These are phyloP conservation scores for Rhododendron molle DNA, from an alignment of 148 eudicot species.

Conservation along the genomic window DNA sequence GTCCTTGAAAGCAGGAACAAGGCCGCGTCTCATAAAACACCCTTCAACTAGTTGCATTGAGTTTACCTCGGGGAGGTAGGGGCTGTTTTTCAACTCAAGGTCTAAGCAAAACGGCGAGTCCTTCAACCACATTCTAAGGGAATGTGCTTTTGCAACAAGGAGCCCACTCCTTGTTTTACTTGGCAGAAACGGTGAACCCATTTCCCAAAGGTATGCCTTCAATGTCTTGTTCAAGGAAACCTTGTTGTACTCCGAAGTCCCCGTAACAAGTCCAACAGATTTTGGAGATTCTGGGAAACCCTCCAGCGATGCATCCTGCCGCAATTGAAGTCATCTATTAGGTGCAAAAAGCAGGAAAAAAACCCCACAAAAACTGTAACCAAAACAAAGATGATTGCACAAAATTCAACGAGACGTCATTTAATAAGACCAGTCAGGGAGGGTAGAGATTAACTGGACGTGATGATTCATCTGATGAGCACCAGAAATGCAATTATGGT, in stretches of 20 bases:
- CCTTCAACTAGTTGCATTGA: conserved; percentile 91
- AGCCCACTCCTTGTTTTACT: conserved; percentile 75
- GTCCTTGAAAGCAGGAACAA: conserved; percentile 89
- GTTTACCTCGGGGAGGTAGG: conserved; percentile 60
- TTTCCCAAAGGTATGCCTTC: conserved; percentile 94
- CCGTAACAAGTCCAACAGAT: conserved; percentile 86
- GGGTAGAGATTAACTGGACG: background rate
- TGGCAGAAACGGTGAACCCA: conserved; percentile 98
- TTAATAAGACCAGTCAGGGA: background rate
- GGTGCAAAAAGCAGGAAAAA: background rate
- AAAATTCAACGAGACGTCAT: background rate
- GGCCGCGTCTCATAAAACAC: conserved; percentile 80
- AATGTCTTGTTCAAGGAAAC: conserved; percentile 81
- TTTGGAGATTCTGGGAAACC: conserved; percentile 96
- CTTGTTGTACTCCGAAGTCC: conserved; percentile 71
- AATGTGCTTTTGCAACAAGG: conserved; percentile 93
- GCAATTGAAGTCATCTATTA: conserved; percentile 10
- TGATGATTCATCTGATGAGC: background rate
- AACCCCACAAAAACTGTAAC: background rate
- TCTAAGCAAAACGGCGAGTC: conserved; percentile 93
- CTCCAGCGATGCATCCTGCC: conserved; percentile 95
- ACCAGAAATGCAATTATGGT: background rate
- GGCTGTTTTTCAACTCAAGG: conserved; percentile 79
- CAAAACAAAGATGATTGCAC: background rate
- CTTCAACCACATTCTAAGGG: conserved; percentile 91